These are phyloP conservation scores for Penicillium freii DNA, from an alignment of 2,329 filamentous ascomycete genomes.

Conservation along the genomic window DNA sequence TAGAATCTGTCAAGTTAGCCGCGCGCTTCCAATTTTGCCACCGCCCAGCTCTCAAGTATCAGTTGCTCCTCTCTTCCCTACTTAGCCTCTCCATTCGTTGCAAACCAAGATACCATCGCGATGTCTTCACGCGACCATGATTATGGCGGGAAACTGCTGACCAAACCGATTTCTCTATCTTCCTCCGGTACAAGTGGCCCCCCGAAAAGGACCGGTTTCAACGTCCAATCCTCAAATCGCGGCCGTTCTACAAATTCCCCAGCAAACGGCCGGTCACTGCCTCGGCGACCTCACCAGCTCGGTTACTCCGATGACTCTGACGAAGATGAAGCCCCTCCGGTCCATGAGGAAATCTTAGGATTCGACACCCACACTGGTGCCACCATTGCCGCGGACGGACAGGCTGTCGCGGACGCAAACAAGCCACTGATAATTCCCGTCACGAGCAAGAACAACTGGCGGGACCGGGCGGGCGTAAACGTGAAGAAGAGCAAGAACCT, in stretches of 20 bases:
- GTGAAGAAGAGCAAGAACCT: conserved; percentile 60
- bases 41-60: conserved; percentile 20
- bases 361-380: conserved; percentile 50
- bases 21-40: conserved; percentile 24
- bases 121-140: conserved; percentile 20
- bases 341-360: conserved; percentile 51
- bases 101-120: conserved; percentile 3
- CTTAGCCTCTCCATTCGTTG: neutral
- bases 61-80: conserved; percentile 1
- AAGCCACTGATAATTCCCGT: conserved; percentile 74
- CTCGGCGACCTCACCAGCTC: conserved; percentile 32
- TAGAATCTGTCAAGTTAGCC: neutral
- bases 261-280: conserved; percentile 23
- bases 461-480: conserved; percentile 48
- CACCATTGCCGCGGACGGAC: conserved; percentile 41
- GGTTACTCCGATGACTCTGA: conserved; percentile 55
- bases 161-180: conserved; percentile 44
- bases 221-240: conserved; percentile 29
- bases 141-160: neutral
- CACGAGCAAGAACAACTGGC: conserved; percentile 79
- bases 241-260: conserved; percentile 16
- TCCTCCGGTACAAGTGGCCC: conserved; percentile 36
- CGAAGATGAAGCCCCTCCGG: conserved; percentile 38
- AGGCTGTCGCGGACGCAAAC: conserved; percentile 41
- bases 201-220: conserved; percentile 35